These are phyloP conservation scores for Glycine latifolia DNA, from an alignment of 306 rosid species.

Conservation along the genomic window DNA sequence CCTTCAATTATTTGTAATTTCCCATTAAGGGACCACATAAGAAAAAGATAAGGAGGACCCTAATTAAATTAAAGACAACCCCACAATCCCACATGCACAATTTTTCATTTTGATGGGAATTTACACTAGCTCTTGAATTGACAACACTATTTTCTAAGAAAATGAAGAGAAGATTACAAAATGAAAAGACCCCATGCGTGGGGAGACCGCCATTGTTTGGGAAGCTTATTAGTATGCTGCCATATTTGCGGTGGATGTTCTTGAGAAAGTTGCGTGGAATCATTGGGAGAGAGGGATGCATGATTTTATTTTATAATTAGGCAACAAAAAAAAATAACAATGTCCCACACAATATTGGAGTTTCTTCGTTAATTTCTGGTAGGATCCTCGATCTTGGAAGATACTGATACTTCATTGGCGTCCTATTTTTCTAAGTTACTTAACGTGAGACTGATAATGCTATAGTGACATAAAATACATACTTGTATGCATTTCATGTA, in stretches of 20 bases:
- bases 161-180: background rate
- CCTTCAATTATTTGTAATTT: slow-evolving; percentile 20
- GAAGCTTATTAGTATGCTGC: background rate
- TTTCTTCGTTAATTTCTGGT: background rate
- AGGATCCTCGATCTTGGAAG: background rate
- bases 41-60: background rate
- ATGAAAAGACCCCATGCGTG: slow-evolving; percentile 4
- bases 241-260: background rate
- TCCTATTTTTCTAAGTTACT: background rate
- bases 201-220: slow-evolving; percentile 6
- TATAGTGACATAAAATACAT: no score
- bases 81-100: background rate
- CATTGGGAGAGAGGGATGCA: background rate
- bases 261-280: background rate
- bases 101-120: background rate
- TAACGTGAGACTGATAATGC: no score
- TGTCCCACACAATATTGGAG: background rate
- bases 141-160: slow-evolving; percentile 28
- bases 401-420: background rate
- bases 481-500: no score
- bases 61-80: background rate
- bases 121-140: background rate
- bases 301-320: background rate
- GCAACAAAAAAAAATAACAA: background rate
- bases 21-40: slow-evolving; percentile 29